These are phyloP conservation scores for Physcomitrellopsis africana DNA, from an alignment of 225 moss, liverwort and hornwort genomes.

Conservation along the genomic window DNA sequence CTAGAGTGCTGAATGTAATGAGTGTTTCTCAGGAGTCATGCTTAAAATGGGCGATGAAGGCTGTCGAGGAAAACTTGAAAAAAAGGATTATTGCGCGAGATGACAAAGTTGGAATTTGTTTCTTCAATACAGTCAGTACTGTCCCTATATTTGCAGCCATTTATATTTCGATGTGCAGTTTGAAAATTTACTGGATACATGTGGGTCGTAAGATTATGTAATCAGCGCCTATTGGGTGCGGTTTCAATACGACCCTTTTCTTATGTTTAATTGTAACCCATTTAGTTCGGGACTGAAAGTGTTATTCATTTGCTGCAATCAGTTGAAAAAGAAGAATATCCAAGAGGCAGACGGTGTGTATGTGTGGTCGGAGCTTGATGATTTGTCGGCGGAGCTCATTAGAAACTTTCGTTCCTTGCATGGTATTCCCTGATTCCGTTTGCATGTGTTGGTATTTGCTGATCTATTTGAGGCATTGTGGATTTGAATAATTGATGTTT, in stretches of 20 bases:
- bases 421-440: slow-evolving; percentile 52
- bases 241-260: slow-evolving; percentile 12
- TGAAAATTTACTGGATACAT: slow-evolving; percentile 2
- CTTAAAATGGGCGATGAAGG: slow-evolving; percentile 77
- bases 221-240: neutral
- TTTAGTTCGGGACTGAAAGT: slow-evolving; percentile 10
- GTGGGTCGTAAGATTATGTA: neutral
- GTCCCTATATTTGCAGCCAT: slow-evolving; percentile 1
- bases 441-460: slow-evolving; percentile 15
- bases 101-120: slow-evolving; percentile 97
- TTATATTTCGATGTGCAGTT: neutral
- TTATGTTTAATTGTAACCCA: slow-evolving; percentile 10
- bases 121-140: slow-evolving; percentile 83
- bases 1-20: slow-evolving; percentile 29
- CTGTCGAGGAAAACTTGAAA: slow-evolving; percentile 78
- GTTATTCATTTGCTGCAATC: slow-evolving; percentile 29
- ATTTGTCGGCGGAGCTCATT: slow-evolving; percentile 82
- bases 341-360: slow-evolving; percentile 91
- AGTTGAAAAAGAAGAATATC: slow-evolving; percentile 90
- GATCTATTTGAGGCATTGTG: slow-evolving; percentile 21
- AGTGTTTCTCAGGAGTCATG: slow-evolving; percentile 60
- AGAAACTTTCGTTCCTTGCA: slow-evolving; percentile 64
- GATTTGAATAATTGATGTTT: no score
- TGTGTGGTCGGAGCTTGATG: slow-evolving; percentile 85
- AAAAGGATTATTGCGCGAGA: slow-evolving; percentile 83